Base-by-base conservation (phyloP, 164 flowering plant species). In the Macadamia tetraphylla region DNA sequence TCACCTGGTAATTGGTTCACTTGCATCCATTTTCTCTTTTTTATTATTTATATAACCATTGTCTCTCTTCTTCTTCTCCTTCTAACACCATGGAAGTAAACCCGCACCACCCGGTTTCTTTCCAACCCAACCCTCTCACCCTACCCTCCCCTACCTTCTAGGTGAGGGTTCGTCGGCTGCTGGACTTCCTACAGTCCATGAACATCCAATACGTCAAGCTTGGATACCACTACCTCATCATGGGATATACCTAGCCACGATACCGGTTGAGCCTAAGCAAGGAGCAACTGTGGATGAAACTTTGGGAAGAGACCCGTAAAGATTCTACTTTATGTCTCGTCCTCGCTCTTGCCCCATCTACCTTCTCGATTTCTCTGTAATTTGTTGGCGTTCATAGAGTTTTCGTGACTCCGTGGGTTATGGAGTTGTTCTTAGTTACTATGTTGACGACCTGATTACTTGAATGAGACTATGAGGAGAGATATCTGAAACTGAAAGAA, bases 201-300 rank as follows among this genome's bases (percentile, higher is more conserved):
- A 93, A 93, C 75, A 82, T 93, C 62, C 89, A 91, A 83, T 91
- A 93, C 58, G 98, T 93, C 61, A 93, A 86, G 63, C 48, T 93
- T 30, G 98, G 98, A 0, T 93, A 93, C 80, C 95, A 88, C 69
- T 89, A 93, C 52, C 76, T 93, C 29, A 88, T 93, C 5, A 93
- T 63, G 96, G 79, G 3, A 77, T 90, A 0, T 92, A 87, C 64
- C 69, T 92, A 67, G 92, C 90, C 6, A 88, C 96, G 3, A 63
- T 88, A 0, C 92, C 94, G 0, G 78, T 87, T 92, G 14, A 85
- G 89, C 40, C 79, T 90, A 6, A 87, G 86, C 61, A 75, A 76
- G 60, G 94, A 86, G 42, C 92, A 87, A 71, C 74, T 92, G 11
- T 92, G 92, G 23, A 23, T 23, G 23, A 23, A 23, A 23, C 23